Percentiles rank a stretch among this genome's conserved stretches.
Conservation (phyloP, 352 stramenopile genomes). For the Phytopythium mirpurense region DNA sequence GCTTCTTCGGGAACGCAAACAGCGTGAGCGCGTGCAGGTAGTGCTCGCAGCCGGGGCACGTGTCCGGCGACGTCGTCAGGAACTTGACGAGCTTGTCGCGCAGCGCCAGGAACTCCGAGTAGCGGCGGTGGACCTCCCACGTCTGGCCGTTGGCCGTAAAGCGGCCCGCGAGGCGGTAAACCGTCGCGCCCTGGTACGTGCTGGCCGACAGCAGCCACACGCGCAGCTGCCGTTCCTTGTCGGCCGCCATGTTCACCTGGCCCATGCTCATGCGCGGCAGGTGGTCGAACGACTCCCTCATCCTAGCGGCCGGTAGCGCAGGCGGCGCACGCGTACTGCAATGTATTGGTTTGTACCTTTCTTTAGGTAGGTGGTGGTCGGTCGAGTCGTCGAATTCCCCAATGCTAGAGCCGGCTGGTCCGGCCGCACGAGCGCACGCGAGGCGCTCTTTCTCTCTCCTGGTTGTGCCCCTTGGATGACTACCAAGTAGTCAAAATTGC, state of each 20-base stretch:
- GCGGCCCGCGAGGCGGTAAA: slow-evolving; percentile 63
- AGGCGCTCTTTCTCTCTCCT: neutral
- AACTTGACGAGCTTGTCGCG: slow-evolving; percentile 77
- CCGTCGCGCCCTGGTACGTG: slow-evolving; percentile 47
- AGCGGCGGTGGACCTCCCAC: slow-evolving; percentile 78
- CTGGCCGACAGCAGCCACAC: slow-evolving; percentile 65
- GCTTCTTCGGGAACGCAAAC: slow-evolving; percentile 87
- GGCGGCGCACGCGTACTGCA: too few species aligned
- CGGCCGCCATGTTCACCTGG: slow-evolving; percentile 38
- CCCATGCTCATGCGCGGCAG: slow-evolving; percentile 48
- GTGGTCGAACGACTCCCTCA: slow-evolving; percentile 30
- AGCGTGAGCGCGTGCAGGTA: slow-evolving; percentile 71
- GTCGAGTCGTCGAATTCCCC: neutral
- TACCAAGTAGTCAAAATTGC: neutral
- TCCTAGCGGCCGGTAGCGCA: too few species aligned
- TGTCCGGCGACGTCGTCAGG: slow-evolving; percentile 56
- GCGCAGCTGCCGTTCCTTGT: slow-evolving; percentile 41
- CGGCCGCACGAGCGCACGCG: neutral
- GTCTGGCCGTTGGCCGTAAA: slow-evolving; percentile 61
- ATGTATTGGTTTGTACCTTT: too few species aligned
- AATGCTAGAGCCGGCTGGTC: neutral
- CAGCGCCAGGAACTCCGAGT: slow-evolving; percentile 82
- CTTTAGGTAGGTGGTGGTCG: too few species aligned
- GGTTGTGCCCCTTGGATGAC: neutral
- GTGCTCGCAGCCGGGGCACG: slow-evolving; percentile 74